Conservation (phyloP, 2,329 filamentous ascomycete genomes). For the Lachnellula arida region DNA sequence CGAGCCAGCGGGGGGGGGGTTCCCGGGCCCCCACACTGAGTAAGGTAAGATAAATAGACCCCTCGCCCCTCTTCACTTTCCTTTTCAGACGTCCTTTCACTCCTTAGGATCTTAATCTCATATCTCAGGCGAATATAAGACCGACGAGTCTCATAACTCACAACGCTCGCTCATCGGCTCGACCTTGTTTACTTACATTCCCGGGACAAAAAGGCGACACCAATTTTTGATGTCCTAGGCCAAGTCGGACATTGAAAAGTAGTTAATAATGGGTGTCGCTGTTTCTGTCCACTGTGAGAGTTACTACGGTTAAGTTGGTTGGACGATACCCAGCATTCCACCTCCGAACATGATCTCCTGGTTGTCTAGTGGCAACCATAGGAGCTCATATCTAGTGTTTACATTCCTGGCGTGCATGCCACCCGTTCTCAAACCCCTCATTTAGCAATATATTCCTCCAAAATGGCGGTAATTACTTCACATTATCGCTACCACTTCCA, state of each 20-base stretch:
- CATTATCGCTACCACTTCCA: background rate
- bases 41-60: background rate
- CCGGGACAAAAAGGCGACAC: no score
- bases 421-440: background rate
- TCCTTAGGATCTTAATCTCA: no score
- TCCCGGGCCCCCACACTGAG: background rate
- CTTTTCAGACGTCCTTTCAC: background rate
- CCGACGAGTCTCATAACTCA: no score
- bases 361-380: no score
- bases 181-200: no score
- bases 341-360: no score
- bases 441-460: background rate
- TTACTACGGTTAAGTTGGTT: background rate
- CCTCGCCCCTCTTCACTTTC: background rate
- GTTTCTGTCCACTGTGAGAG: background rate
- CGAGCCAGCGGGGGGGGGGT: background rate
- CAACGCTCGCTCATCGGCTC: no score
- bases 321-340: background rate
- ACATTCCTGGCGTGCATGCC: background rate
- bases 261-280: background rate
- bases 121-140: no score
- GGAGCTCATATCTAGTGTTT: background rate
- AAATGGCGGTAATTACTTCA: background rate
- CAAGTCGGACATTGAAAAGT: background rate
- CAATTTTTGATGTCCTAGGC: no score